These are phyloP conservation scores for Astrothelium macrocarpum DNA, from an alignment of 495 filamentous ascomycete genomes.

Conservation along the genomic window DNA sequence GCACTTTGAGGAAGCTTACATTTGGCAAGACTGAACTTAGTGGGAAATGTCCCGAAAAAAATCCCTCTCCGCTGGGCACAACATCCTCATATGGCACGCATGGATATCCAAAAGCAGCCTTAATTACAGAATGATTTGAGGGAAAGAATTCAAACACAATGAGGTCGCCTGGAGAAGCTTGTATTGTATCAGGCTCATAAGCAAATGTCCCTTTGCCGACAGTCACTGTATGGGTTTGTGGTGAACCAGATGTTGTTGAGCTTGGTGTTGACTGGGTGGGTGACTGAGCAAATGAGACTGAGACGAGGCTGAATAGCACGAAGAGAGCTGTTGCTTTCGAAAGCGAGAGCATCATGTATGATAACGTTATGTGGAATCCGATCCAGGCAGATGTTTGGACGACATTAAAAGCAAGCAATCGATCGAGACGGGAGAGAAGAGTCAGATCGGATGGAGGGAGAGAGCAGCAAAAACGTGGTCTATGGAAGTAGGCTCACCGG, in stretches of 20 bases:
- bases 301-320: not conserved
- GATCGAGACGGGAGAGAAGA: not conserved
- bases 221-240: not conserved
- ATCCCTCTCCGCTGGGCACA: conserved; percentile 12
- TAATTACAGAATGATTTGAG: conserved; percentile 48
- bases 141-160: conserved; percentile 50
- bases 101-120: conserved; percentile 44
- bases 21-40: not conserved
- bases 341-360: not conserved
- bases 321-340: not conserved
- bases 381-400: not conserved
- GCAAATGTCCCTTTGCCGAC: not conserved
- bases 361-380: not conserved
- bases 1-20: not conserved
- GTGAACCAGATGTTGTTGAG: not conserved
- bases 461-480: not conserved
- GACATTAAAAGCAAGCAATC: not conserved
- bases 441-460: not conserved
- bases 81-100: conserved; percentile 51
- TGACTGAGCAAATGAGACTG: not conserved
- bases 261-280: not conserved
- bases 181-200: not conserved
- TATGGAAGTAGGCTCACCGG: not conserved
- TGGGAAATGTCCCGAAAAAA: conserved; percentile 9
- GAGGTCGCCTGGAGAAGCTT: conserved; percentile 27